phyloP scores from a whole-genome alignment of 805 yeast genomes.

The Hanseniaspora thailandica region DNA sequence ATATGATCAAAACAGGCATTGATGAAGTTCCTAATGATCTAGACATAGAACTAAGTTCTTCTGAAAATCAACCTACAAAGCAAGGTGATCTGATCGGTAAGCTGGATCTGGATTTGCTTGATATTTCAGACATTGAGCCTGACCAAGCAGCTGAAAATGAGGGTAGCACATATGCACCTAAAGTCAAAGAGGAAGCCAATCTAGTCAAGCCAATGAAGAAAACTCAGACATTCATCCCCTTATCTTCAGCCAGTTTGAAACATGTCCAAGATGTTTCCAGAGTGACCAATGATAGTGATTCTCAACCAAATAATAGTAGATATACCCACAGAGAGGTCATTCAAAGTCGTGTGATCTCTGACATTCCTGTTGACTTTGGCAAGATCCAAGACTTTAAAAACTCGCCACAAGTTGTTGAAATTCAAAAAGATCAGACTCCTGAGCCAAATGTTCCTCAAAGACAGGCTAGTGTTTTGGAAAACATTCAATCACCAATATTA shows the following conservation, averaged over 20 bases:
- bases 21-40: neutral
- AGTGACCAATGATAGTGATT: neutral
- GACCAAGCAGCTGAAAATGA: neutral
- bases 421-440: neutral
- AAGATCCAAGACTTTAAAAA: constrained; percentile 1
- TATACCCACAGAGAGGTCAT: neutral
- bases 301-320: neutral
- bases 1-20: neutral
- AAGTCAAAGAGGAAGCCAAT: neutral
- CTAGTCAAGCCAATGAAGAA: neutral
- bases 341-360: constrained; percentile 3
- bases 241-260: constrained; percentile 2
- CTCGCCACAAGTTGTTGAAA: neutral
- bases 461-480: constrained; percentile 1
- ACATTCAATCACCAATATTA: neutral
- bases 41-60: neutral
- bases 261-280: constrained; percentile 5
- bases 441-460: neutral
- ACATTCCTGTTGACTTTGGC: constrained; percentile 10
- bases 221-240: neutral
- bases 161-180: constrained; percentile 1
- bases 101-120: neutral
- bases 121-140: neutral
- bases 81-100: neutral
- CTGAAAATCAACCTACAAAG: neutral